These are phyloP conservation scores for Lichtheimia ornata DNA, from an alignment of 371 early-diverging fungal species.

Conservation along the genomic window DNA sequence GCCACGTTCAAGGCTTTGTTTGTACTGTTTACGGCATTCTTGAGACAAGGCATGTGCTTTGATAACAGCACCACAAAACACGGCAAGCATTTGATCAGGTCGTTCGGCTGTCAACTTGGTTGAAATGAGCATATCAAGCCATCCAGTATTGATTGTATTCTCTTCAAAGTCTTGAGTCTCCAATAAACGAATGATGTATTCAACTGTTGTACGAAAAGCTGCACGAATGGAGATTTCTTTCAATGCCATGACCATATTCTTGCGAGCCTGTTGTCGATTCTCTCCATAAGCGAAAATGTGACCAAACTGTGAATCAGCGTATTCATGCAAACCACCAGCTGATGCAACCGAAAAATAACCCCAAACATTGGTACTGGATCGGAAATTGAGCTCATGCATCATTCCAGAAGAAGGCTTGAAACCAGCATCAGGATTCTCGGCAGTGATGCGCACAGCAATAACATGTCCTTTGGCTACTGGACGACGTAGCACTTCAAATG, in stretches of 20 bases:
- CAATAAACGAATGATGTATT: constrained; percentile 92
- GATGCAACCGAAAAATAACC: constrained; percentile 97
- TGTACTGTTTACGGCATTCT: constrained; percentile 73
- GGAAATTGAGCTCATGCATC: constrained; percentile 95
- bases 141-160: constrained; percentile 93
- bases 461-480: constrained; percentile 96
- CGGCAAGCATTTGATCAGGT: constrained; percentile 87
- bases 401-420: constrained; percentile 97
- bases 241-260: constrained; percentile 95
- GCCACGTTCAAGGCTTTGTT: constrained; percentile 83
- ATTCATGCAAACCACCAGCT: constrained; percentile 96
- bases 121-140: constrained; percentile 95
- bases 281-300: constrained; percentile 98
- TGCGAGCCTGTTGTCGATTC: constrained; percentile 90
- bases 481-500: constrained; percentile 82
- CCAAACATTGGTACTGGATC: constrained; percentile 94
- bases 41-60: constrained; percentile 76
- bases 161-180: constrained; percentile 89
- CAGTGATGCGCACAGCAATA: constrained; percentile 98
- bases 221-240: constrained; percentile 98
- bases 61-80: constrained; percentile 90
- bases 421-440: constrained; percentile 99
- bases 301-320: constrained; percentile 99
- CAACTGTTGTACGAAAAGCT: constrained; percentile 98
- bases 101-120: constrained; percentile 89